Conservation (phyloP, 129 eudicot genomes). For the Centrapalus pauciflorus region DNA sequence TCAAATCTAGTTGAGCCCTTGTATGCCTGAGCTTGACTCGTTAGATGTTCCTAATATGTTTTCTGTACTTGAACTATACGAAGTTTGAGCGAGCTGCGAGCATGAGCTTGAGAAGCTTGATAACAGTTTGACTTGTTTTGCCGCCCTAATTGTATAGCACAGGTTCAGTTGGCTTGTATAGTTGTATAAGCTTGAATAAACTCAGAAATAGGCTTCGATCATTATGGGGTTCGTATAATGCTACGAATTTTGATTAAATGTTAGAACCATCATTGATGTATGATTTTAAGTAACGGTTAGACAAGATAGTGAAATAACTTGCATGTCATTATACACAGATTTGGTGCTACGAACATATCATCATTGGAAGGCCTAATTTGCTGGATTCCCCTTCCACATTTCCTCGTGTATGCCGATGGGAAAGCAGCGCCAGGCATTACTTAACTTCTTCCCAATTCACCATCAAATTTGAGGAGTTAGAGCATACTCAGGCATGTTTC, state of each 20-base stretch:
- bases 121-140: no score
- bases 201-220: neutral
- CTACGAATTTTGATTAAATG: no score
- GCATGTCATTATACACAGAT: conserved; percentile 29
- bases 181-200: neutral
- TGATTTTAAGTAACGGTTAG: no score
- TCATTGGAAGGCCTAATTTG: conserved; percentile 46
- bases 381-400: conserved; percentile 23
- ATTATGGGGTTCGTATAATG: neutral
- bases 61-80: no score
- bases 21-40: no score
- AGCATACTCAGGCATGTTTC: conserved; percentile 34
- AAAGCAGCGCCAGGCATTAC: conserved; percentile 26
- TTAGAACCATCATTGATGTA: no score
- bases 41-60: no score
- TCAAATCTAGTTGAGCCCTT: no score
- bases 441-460: conserved; percentile 19
- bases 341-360: conserved; percentile 67
- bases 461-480: conserved; percentile 37
- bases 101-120: no score
- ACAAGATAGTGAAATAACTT: no score
- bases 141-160: no score
- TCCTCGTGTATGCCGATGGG: conserved; percentile 68
- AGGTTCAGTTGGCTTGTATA: neutral
- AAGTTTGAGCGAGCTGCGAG: no score